Percentiles rank a stretch among this genome's conserved stretches.
Conservation (phyloP, 495 filamentous ascomycete genomes). For the Aspergillus taichungensis region DNA sequence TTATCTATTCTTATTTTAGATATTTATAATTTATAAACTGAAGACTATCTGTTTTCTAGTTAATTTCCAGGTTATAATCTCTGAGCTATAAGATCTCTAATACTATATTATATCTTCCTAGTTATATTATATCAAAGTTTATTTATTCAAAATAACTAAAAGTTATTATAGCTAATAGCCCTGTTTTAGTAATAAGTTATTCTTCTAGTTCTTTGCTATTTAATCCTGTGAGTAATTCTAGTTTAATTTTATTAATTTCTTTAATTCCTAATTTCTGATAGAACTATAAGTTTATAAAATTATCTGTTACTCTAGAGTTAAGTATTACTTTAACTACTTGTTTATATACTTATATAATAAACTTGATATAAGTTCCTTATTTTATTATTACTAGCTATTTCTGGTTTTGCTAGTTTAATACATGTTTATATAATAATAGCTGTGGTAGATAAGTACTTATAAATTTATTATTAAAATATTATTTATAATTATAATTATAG, state of each 20-base stretch:
- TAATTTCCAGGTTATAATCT: not conserved
- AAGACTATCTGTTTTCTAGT: not conserved
- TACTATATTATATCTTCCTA: not conserved
- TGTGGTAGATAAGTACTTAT: no score
- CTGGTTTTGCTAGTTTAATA: no score
- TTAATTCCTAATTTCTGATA: not conserved
- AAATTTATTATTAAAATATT: no score
- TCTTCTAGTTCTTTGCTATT: no score
- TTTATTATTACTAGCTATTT: no score
- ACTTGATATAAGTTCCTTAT: not conserved
- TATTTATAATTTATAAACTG: not conserved
- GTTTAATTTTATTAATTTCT: not conserved
- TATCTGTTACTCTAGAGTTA: not conserved
- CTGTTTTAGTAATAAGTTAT: no score
- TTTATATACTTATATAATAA: not conserved
- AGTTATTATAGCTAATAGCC: not conserved
- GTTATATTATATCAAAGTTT: no score
- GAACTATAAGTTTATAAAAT: not conserved
- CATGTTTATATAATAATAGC: no score
- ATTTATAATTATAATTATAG: no score
- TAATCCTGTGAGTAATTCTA: no score
- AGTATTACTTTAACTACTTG: not conserved
- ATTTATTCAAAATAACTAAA: no score
- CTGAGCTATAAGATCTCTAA: not conserved
- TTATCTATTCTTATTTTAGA: not conserved